Conservation (phyloP, 2,329 filamentous ascomycete species). For the Colletotrichum horii region DNA sequence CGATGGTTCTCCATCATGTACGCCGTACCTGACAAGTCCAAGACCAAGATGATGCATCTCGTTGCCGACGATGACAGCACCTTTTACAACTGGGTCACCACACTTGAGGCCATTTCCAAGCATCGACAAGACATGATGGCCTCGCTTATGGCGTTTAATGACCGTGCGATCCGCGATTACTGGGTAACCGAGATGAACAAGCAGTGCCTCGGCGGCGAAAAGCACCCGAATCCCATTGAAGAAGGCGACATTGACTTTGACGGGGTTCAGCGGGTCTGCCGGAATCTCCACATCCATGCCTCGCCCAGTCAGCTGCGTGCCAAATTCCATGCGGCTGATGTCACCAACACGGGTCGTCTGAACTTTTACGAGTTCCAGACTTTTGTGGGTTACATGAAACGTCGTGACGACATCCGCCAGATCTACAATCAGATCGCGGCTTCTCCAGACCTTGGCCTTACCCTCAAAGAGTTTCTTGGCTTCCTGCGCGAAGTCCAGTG, state of each 20-base stretch:
- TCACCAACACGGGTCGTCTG: slow-evolving; percentile 67
- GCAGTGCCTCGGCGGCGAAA: slow-evolving; percentile 55
- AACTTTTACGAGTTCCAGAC: slow-evolving; percentile 82
- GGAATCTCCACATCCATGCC: slow-evolving; percentile 90
- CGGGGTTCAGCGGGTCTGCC: slow-evolving; percentile 83
- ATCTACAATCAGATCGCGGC: slow-evolving; percentile 71
- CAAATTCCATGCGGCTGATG: slow-evolving; percentile 77
- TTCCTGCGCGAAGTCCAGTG: slow-evolving; percentile 79
- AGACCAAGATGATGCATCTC: slow-evolving; percentile 87
- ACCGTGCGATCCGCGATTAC: slow-evolving; percentile 81
- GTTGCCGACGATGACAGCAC: slow-evolving; percentile 77
- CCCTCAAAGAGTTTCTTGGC: slow-evolving; percentile 72
- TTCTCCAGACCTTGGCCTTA: slow-evolving; percentile 69
- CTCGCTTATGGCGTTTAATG: slow-evolving; percentile 83
- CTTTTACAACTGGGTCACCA: slow-evolving; percentile 81
- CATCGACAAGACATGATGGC: slow-evolving; percentile 91
- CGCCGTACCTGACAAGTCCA: slow-evolving; percentile 76
- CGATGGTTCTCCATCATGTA: slow-evolving; percentile 94
- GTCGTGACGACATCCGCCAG: slow-evolving; percentile 78
- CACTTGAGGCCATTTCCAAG: slow-evolving; percentile 82
- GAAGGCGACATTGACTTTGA: slow-evolving; percentile 77
- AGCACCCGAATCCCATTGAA: slow-evolving; percentile 52
- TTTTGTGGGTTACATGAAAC: slow-evolving; percentile 84
- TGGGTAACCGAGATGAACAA: slow-evolving; percentile 87
- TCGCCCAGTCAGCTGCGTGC: slow-evolving; percentile 74